Conservation (phyloP, 148 eudicot species). For the Vaccinium myrtillus region DNA sequence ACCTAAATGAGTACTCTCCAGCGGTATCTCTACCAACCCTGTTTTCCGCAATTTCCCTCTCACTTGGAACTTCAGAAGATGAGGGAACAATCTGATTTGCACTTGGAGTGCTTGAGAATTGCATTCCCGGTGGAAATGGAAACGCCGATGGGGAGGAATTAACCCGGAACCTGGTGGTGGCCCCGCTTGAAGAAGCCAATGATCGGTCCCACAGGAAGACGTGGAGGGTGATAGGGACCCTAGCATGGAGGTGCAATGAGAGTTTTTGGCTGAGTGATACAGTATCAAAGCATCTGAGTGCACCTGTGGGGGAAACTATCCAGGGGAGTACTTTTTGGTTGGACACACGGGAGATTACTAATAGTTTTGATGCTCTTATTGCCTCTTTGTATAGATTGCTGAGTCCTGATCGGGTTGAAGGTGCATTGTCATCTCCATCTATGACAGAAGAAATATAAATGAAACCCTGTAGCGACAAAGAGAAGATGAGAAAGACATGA, state of each 20-base stretch:
- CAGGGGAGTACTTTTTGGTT: constrained; percentile 84
- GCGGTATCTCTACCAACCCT: constrained; percentile 55
- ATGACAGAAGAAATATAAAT: constrained; percentile 69
- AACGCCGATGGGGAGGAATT: constrained; percentile 20
- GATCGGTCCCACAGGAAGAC: constrained; percentile 51
- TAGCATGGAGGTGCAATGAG: constrained; percentile 74
- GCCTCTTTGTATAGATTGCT: constrained; percentile 58
- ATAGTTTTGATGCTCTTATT: constrained; percentile 37
- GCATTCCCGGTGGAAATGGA: constrained; percentile 26
- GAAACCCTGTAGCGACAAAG: constrained; percentile 52
- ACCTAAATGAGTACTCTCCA: constrained; percentile 67
- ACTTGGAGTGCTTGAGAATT: constrained; percentile 10
- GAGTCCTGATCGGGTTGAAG: constrained; percentile 74
- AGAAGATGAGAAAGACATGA: not conserved
- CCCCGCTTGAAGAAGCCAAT: constrained; percentile 14
- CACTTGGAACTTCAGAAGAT: constrained; percentile 26
- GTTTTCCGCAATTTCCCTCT: constrained; percentile 16
- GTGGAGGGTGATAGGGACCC: constrained; percentile 55
- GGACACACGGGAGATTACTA: constrained; percentile 65
- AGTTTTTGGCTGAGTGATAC: constrained; percentile 82
- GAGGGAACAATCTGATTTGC: constrained; percentile 30
- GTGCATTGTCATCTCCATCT: constrained; percentile 47
- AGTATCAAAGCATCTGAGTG: constrained; percentile 74
- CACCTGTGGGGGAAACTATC: constrained; percentile 73
- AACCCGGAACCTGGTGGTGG: constrained; percentile 23